Percentiles rank a stretch among this genome's conserved stretches.
These are phyloP conservation scores for Thielaviopsis musarum DNA, from an alignment of 2,329 filamentous ascomycete genomes.

Conservation along the genomic window DNA sequence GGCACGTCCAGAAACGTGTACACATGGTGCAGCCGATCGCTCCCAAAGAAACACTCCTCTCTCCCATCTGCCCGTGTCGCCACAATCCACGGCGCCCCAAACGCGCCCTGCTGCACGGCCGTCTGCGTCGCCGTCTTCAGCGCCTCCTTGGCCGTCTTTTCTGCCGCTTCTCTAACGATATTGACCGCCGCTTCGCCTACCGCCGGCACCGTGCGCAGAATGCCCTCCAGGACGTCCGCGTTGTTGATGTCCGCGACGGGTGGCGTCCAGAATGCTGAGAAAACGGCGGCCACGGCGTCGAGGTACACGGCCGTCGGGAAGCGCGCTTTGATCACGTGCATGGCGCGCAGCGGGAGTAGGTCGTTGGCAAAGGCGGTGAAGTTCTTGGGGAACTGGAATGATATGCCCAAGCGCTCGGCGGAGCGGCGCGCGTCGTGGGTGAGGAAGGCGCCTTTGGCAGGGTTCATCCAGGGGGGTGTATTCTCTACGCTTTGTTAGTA, in stretches of 20 bases:
- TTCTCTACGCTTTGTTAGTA: conserved; percentile 34
- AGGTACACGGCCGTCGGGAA: conserved; percentile 34
- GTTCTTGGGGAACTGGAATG: conserved; percentile 22
- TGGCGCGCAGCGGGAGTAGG: conserved; percentile 42
- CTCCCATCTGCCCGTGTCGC: conserved; percentile 38
- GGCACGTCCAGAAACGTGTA: conserved; percentile 49
- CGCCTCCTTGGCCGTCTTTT: conserved; percentile 26
- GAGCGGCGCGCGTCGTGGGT: conserved; percentile 25
- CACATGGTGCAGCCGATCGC: conserved; percentile 55
- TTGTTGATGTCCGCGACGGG: conserved; percentile 42
- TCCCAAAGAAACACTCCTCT: conserved; percentile 59
- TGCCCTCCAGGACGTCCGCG: conserved; percentile 28
- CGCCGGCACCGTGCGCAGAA: conserved; percentile 21
- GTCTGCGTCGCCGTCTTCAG: conserved; percentile 42
- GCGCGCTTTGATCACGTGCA: conserved; percentile 48
- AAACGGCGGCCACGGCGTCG: conserved; percentile 36
- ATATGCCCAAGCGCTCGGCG: conserved; percentile 22
- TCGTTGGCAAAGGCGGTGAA: conserved; percentile 28
- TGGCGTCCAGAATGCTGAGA: conserved; percentile 44
- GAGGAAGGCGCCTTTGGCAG: conserved; percentile 48
- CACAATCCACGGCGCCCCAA: conserved; percentile 63
- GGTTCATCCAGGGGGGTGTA: conserved; percentile 54
- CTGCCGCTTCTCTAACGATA: conserved; percentile 34
- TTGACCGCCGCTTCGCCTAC: conserved; percentile 28
- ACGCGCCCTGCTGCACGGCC: conserved; percentile 49